These are phyloP conservation scores for Cinnamomum chago DNA, from an alignment of 164 flowering plant genomes.

Conservation along the genomic window DNA sequence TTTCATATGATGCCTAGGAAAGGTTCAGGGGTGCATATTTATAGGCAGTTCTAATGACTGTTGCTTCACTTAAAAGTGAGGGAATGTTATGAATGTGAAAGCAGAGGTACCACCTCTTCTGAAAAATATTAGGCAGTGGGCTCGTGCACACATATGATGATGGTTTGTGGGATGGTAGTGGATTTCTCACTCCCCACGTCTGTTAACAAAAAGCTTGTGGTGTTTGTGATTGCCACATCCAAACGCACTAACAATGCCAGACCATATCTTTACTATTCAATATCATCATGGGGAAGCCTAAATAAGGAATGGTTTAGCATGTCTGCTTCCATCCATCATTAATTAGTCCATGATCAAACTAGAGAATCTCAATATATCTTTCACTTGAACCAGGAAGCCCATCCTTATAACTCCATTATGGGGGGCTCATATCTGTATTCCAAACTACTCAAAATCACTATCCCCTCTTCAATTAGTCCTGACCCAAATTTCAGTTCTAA, in stretches of 20 bases:
- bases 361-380: background rate
- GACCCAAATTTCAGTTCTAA: too few species aligned
- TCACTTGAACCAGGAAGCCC: background rate
- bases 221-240: conserved; percentile 1
- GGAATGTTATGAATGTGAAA: background rate
- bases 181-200: conserved; percentile 6
- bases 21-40: background rate
- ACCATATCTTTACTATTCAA: background rate
- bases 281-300: background rate
- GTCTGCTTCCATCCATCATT: background rate
- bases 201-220: background rate
- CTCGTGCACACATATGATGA: background rate
- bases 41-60: background rate
- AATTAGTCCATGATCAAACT: background rate
- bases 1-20: background rate
- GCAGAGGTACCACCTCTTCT: background rate
- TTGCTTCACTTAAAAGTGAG: background rate
- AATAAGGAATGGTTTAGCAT: background rate
- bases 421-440: too few species aligned
- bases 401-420: background rate
- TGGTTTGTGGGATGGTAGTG: background rate
- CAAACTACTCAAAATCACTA: too few species aligned
- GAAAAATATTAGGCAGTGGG: background rate
- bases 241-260: background rate
- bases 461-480: too few species aligned